phyloP scores from a whole-genome alignment of 495 filamentous ascomycete genomes.

The Daldinia caldariorum region DNA sequence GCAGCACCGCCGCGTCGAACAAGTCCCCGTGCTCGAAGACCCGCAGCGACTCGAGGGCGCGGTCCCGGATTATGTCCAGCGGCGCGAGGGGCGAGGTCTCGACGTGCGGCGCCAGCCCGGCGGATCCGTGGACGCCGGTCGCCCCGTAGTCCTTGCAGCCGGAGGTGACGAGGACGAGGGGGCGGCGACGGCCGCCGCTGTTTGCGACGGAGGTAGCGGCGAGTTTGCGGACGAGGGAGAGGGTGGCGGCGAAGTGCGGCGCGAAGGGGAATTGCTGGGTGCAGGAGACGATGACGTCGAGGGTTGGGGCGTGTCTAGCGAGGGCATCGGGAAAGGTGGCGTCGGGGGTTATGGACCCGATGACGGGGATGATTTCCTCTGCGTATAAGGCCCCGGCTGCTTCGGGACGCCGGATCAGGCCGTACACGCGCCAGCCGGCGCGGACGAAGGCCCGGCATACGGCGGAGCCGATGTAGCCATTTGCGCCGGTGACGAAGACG shows the following conservation, averaged over 20 bases:
- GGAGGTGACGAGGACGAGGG: conserved; percentile 53
- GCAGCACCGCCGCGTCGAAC: conserved; percentile 53
- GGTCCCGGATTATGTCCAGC: conserved; percentile 21
- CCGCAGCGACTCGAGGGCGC: conserved; percentile 31
- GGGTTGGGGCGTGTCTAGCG: conserved; percentile 27
- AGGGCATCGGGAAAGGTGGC: conserved; percentile 32
- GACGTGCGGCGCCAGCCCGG: conserved; percentile 48
- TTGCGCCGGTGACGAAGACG: conserved; percentile 56
- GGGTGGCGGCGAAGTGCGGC: conserved; percentile 46
- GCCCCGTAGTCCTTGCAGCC: conserved; percentile 60
- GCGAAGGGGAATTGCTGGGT: conserved; percentile 52
- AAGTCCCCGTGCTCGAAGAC: conserved; percentile 46
- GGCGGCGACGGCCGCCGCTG: conserved; percentile 36
- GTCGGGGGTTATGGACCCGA: conserved; percentile 47
- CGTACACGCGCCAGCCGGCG: conserved; percentile 52
- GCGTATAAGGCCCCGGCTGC: conserved; percentile 36
- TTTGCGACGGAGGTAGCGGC: conserved; percentile 17
- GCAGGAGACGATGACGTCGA: conserved; percentile 52
- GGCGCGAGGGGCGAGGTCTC: conserved; percentile 50
- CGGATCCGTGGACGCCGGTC: conserved; percentile 44
- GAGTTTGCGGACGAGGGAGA: conserved; percentile 38
- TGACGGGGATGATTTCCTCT: conserved; percentile 51
- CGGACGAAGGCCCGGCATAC: conserved; percentile 54
- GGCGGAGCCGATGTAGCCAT: conserved; percentile 56
- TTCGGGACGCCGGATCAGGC: conserved; percentile 49